Conservation (phyloP, 345 rosid genomes). For the Sonneratia alba region DNA sequence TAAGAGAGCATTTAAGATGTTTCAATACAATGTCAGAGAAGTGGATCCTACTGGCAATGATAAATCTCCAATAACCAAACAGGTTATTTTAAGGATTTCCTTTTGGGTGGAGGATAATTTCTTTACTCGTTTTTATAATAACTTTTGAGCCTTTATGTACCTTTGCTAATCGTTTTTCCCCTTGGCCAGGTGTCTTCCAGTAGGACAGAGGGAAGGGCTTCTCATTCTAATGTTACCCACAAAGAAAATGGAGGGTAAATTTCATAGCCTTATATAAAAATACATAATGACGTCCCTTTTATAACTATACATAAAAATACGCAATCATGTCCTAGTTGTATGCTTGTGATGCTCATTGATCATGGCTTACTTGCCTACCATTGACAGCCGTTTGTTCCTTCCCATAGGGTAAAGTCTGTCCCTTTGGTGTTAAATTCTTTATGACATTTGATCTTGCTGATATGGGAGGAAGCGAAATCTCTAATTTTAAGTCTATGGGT, state of each 20-base stretch:
- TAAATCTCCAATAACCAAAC: slow-evolving; percentile 13
- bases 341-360: neutral
- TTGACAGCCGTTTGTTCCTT: neutral
- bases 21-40: slow-evolving; percentile 49
- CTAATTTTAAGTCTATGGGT: neutral
- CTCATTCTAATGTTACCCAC: slow-evolving; percentile 27
- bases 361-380: neutral
- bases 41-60: slow-evolving; percentile 29
- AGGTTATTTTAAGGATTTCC: neutral
- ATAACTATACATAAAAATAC: neutral
- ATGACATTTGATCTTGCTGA: neutral
- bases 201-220: slow-evolving; percentile 28
- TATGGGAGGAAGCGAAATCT: too few relatives aligned
- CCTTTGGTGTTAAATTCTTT: neutral
- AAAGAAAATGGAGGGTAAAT: slow-evolving; percentile 69
- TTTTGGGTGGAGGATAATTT: neutral
- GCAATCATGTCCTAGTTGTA: neutral
- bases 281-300: neutral
- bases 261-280: neutral
- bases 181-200: slow-evolving; percentile 31
- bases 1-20: slow-evolving; percentile 78
- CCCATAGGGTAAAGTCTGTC: neutral
- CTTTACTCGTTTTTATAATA: neutral
- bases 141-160: neutral
- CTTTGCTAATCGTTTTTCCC: neutral